phyloP scores from a whole-genome alignment of 2,329 filamentous ascomycete species.

The Aspergillus fijiensis region DNA sequence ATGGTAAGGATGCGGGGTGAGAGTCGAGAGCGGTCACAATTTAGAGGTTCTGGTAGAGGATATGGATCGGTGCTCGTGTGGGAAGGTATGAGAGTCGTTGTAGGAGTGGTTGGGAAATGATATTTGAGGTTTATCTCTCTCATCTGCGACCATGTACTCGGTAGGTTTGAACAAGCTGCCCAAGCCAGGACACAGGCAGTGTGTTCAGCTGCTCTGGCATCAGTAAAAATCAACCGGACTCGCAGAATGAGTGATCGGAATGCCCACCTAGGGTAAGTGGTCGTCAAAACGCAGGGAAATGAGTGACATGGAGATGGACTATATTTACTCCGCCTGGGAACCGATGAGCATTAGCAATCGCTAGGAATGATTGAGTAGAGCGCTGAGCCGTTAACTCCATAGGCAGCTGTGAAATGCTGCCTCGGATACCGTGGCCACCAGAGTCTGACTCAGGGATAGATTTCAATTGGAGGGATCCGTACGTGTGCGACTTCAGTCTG shows the following conservation, averaged over 20 bases:
- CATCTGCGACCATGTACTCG: neutral
- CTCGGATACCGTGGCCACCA: neutral
- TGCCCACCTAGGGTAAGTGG: neutral
- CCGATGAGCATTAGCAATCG: neutral
- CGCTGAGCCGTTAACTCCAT: neutral
- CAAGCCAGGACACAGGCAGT: neutral
- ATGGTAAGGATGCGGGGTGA: slow-evolving; percentile 72
- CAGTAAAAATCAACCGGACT: neutral
- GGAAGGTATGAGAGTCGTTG: slow-evolving; percentile 44
- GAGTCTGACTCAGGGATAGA: neutral
- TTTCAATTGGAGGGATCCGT: slow-evolving; percentile 32
- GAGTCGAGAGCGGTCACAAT: slow-evolving; percentile 33
- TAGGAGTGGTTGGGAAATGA: slow-evolving; percentile 38
- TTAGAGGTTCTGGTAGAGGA: slow-evolving; percentile 37
- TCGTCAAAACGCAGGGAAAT: neutral
- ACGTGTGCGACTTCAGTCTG: slow-evolving; percentile 40
- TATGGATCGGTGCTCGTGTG: slow-evolving; percentile 44
- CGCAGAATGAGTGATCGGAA: neutral
- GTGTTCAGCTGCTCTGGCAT: neutral
- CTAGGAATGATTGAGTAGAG: neutral
- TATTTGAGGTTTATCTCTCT: neutral
- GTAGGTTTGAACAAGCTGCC: neutral
- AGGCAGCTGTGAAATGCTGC: neutral
- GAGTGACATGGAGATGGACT: neutral
- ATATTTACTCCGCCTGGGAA: neutral